Conservation (phyloP, 768 basidiomycete genomes). For the Mycena capillaripes region DNA sequence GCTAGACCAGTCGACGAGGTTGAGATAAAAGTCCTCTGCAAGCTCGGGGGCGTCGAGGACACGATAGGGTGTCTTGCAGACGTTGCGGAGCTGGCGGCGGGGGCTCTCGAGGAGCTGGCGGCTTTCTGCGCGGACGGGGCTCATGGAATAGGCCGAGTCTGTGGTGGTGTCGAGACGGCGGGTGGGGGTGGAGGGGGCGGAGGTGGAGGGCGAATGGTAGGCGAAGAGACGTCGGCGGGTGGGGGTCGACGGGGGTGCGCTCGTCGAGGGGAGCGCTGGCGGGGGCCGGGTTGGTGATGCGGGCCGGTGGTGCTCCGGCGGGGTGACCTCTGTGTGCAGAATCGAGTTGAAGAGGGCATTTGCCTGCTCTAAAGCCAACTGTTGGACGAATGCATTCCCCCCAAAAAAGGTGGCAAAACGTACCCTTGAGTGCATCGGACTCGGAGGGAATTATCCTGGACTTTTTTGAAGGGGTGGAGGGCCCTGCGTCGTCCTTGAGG, state of each 20-base stretch:
- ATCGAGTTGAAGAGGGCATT: constrained; percentile 86
- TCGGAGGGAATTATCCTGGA: constrained; percentile 75
- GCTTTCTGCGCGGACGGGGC: constrained; percentile 88
- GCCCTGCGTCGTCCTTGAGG: constrained; percentile 70
- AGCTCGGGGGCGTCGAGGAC: constrained; percentile 98
- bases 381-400: not conserved
- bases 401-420: constrained; percentile 39
- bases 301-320: constrained; percentile 73
- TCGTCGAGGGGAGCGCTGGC: constrained; percentile 55
- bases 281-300: constrained; percentile 72
- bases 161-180: constrained; percentile 84
- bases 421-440: constrained; percentile 84
- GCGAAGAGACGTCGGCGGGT: constrained; percentile 75
- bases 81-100: constrained; percentile 81
- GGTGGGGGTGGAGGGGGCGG: constrained; percentile 63
- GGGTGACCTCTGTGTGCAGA: constrained; percentile 83
- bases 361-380: constrained; percentile 74
- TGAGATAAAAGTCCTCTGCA: constrained; percentile 98
- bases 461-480: constrained; percentile 71
- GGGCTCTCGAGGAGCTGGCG: constrained; percentile 89
- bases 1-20: constrained; percentile 96
- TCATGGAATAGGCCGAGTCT: constrained; percentile 91
- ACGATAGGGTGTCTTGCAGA: constrained; percentile 96
- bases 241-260: constrained; percentile 62
- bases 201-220: constrained; percentile 74